Percentiles rank a stretch among this genome's conserved stretches.
phyloP scores from a whole-genome alignment of 2,329 filamentous ascomycete species.

The Ciborinia camelliae region DNA sequence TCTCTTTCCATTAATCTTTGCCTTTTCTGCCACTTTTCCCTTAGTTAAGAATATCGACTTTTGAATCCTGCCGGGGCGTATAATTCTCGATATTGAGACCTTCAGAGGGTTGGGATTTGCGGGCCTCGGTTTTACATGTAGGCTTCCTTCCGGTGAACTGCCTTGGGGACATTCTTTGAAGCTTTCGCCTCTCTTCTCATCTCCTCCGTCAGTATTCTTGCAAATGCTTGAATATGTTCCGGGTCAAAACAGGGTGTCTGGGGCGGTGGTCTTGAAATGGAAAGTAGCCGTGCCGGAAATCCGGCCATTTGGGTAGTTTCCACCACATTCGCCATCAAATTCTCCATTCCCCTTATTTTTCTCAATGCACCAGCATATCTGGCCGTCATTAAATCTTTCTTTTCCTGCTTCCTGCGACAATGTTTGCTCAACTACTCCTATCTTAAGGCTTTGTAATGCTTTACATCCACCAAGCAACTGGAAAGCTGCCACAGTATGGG shows the following conservation, averaged over 20 bases:
- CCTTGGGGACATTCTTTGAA: background rate
- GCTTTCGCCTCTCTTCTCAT: background rate
- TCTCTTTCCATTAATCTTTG: background rate
- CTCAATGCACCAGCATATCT: background rate
- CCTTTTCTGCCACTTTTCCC: background rate
- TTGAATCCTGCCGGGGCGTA: background rate
- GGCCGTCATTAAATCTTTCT: background rate
- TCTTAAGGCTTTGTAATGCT: background rate
- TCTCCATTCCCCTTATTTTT: constrained; percentile 3
- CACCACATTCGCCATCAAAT: background rate
- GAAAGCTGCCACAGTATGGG: background rate
- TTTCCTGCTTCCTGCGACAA: background rate
- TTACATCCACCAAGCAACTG: constrained; percentile 7
- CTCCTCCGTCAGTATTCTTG: background rate
- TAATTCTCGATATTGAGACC: background rate
- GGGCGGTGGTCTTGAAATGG: background rate
- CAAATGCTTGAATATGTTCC: background rate
- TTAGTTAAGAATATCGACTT: background rate
- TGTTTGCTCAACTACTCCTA: background rate
- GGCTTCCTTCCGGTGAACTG: no score
- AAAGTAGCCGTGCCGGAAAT: background rate
- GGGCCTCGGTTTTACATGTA: background rate
- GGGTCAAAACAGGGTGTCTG: background rate
- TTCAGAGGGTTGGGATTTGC: background rate
- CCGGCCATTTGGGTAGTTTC: background rate